Percentiles rank a stretch among this genome's conserved stretches.
These are phyloP conservation scores for Cyclotella choctawhatcheeana DNA, from an alignment of 108 stramenopile genomes.

Conservation along the genomic window DNA sequence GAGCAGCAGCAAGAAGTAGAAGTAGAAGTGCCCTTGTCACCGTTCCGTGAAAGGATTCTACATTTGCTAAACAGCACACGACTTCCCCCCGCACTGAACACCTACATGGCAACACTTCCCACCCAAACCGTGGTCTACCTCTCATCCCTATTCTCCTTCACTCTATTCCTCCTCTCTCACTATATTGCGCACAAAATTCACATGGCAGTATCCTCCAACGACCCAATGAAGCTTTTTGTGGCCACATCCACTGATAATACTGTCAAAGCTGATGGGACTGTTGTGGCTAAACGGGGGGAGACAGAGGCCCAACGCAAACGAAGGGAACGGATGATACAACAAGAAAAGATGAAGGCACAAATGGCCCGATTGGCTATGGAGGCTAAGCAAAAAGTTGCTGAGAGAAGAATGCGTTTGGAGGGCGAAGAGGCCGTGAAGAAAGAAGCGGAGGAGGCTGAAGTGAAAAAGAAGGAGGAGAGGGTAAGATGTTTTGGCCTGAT, in stretches of 20 bases:
- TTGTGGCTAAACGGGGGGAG: constrained; percentile 42
- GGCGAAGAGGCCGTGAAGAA: constrained; percentile 41
- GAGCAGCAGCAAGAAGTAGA: neutral
- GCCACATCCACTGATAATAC: constrained; percentile 22
- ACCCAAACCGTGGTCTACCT: constrained; percentile 42
- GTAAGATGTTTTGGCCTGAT: neutral
- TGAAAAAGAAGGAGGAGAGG: constrained; percentile 32
- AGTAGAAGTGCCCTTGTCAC: neutral
- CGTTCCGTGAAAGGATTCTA: constrained; percentile 19
- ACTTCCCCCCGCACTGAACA: constrained; percentile 10
- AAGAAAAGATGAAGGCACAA: constrained; percentile 45
- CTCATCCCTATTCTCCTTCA: constrained; percentile 36
- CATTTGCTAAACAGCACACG: constrained; percentile 14
- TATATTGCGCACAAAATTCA: constrained; percentile 29
- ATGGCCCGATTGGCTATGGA: constrained; percentile 56
- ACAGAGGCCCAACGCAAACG: constrained; percentile 48
- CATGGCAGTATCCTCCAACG: neutral
- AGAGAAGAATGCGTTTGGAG: constrained; percentile 36
- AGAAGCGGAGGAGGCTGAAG: constrained; percentile 40
- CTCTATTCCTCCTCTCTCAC: constrained; percentile 35
- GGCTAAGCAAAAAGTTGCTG: constrained; percentile 42
- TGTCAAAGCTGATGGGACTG: constrained; percentile 42
- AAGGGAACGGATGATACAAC: constrained; percentile 44
- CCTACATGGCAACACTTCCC: constrained; percentile 34
- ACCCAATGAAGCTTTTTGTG: constrained; percentile 35